Percentiles rank a stretch among this genome's conserved stretches.
These are phyloP conservation scores for Naematelia encephala DNA, from an alignment of 768 basidiomycete species.

Conservation along the genomic window DNA sequence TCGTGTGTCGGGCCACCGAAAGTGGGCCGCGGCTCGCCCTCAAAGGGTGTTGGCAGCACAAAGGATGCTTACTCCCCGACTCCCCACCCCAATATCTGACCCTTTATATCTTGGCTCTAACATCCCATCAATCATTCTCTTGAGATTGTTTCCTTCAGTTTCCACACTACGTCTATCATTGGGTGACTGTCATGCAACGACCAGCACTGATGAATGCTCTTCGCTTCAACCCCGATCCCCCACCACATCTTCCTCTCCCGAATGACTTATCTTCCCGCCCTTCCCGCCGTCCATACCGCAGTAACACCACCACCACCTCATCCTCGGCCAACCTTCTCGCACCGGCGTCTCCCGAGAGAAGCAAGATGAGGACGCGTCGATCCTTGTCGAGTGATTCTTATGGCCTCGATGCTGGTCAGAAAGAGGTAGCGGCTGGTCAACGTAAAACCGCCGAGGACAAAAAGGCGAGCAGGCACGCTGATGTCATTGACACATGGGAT, in stretches of 20 bases:
- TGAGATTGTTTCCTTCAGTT: too few relatives aligned
- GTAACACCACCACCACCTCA: constrained; percentile 24
- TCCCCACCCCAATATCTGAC: neutral
- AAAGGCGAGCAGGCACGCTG: constrained; percentile 47
- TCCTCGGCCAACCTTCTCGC: constrained; percentile 25
- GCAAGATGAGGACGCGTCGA: constrained; percentile 27
- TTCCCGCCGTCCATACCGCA: constrained; percentile 10
- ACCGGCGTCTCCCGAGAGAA: constrained; percentile 19
- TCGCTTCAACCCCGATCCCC: constrained; percentile 8
- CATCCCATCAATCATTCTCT: neutral
- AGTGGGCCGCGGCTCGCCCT: neutral
- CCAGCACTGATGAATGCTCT: constrained; percentile 12
- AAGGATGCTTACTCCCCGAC: constrained; percentile 5
- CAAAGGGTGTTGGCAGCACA: constrained; percentile 10
- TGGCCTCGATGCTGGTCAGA: constrained; percentile 18
- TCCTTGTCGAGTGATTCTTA: constrained; percentile 44
- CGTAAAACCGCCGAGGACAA: constrained; percentile 40
- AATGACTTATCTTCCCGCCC: too few relatives aligned
- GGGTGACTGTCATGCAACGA: neutral
- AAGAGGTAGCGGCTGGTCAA: constrained; percentile 36
- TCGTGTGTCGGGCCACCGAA: neutral
- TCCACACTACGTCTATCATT: neutral
- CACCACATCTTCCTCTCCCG: constrained; percentile 2
- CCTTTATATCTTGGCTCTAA: neutral
- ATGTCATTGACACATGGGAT: constrained; percentile 51